These are phyloP conservation scores for Fusarium torulosum DNA, from an alignment of 2,329 filamentous ascomycete genomes.

Conservation along the genomic window DNA sequence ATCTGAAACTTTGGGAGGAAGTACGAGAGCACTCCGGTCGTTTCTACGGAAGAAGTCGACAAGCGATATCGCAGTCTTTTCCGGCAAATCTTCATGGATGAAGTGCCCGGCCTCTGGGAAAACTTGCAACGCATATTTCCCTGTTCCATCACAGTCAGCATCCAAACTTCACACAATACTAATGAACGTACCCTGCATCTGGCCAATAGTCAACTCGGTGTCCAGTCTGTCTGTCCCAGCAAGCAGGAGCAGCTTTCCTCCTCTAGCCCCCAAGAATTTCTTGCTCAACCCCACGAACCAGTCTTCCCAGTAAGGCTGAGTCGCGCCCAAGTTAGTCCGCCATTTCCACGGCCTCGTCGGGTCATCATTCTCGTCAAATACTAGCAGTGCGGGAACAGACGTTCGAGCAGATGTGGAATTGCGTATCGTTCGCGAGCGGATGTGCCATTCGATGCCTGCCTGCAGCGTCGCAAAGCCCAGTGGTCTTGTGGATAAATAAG, in stretches of 20 bases:
- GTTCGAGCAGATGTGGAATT: conserved; percentile 86
- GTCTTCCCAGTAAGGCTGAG: conserved; percentile 91
- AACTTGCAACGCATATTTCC: conserved; percentile 95
- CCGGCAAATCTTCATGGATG: conserved; percentile 93
- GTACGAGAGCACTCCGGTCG: conserved; percentile 83
- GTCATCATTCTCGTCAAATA: conserved; percentile 57
- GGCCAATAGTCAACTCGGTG: conserved; percentile 92
- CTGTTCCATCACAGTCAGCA: conserved; percentile 54
- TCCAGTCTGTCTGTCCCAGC: conserved; percentile 92
- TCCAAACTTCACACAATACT: not conserved
- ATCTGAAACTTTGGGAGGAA: conserved; percentile 92
- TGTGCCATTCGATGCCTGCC: conserved; percentile 93
- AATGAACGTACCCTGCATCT: conserved; percentile 85
- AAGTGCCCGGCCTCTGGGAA: conserved; percentile 97
- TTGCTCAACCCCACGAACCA: conserved; percentile 92
- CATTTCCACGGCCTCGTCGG: conserved; percentile 75
- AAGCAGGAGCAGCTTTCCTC: conserved; percentile 86
- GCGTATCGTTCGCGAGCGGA: conserved; percentile 86
- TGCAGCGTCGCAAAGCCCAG: conserved; percentile 80
- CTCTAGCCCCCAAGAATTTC: conserved; percentile 85
- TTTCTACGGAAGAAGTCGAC: conserved; percentile 95
- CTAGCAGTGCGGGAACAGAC: conserved; percentile 85
- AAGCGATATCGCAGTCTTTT: conserved; percentile 86
- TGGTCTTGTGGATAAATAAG: conserved; percentile 86
- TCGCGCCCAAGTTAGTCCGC: conserved; percentile 85